A percentile compares a stretch with the other conserved stretches of the same genome.
These are phyloP conservation scores for Fusarium chaquense DNA, from an alignment of 2,329 filamentous ascomycete species.

Conservation along the genomic window DNA sequence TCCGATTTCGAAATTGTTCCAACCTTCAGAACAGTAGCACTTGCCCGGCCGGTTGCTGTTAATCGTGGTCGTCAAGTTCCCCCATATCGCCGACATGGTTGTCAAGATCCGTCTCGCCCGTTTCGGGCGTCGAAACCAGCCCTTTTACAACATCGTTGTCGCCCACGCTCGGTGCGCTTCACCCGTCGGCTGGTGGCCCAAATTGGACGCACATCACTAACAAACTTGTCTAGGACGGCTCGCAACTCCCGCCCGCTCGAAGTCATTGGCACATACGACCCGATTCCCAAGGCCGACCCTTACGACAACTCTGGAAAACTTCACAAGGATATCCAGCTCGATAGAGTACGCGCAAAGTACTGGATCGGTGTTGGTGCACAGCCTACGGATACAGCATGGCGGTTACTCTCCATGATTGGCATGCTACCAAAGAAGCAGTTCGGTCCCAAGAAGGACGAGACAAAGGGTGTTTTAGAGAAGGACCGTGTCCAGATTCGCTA, in stretches of 20 bases:
- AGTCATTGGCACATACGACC: constrained; percentile 85
- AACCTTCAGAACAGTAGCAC: constrained; percentile 33
- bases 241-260: constrained; percentile 91
- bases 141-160: constrained; percentile 98
- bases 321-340: constrained; percentile 93
- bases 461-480: constrained; percentile 45
- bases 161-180: constrained; percentile 82
- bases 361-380: constrained; percentile 98
- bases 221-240: constrained; percentile 72
- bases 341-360: constrained; percentile 84
- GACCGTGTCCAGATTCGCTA: constrained; percentile 50
- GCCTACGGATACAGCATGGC: constrained; percentile 90
- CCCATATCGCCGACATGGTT: constrained; percentile 72
- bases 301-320: constrained; percentile 73
- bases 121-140: constrained; percentile 88
- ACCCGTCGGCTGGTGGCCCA: neutral
- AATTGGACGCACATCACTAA: constrained; percentile 17
- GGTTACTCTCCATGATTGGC: constrained; percentile 82
- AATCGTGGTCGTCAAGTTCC: constrained; percentile 33
- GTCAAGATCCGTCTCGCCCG: constrained; percentile 93
- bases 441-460: constrained; percentile 48
- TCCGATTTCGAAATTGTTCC: constrained; percentile 49
- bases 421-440: constrained; percentile 56
- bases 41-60: constrained; percentile 6
- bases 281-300: constrained; percentile 71